Evolutionary conservation across 1,139 yeast species (phyloP).

Genomic region (Blastobotrys capitulatus): DNA sequence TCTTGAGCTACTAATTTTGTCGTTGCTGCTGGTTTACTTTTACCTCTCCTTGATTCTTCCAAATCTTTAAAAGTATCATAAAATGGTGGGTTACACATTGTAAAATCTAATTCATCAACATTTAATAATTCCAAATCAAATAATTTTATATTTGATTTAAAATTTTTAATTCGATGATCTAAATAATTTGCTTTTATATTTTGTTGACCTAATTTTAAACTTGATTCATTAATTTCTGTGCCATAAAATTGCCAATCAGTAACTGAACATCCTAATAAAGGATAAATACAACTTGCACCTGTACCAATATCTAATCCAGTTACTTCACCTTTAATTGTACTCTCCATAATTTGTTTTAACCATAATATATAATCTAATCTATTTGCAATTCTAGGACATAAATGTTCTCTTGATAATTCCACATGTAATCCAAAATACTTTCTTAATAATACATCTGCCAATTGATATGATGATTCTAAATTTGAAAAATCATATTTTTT

Average conservation of each 20-base stretch:
- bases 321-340: constrained; percentile 1
- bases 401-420: constrained; percentile 16
- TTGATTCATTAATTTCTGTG: constrained; percentile 36
- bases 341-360: constrained; percentile 17
- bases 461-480: constrained; percentile 16
- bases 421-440: constrained; percentile 21
- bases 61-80: constrained; percentile 35
- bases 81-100: constrained; percentile 46
- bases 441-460: constrained; percentile 19
- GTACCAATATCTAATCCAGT: constrained; percentile 33
- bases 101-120: constrained; percentile 24
- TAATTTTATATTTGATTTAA: constrained; percentile 7
- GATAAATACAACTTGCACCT: constrained; percentile 41
- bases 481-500: constrained; percentile 10
- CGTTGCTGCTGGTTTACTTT: constrained; percentile 16
- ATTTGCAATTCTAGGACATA: constrained; percentile 28
- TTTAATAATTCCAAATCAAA: constrained; percentile 10
- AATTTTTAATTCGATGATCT: constrained; percentile 9
- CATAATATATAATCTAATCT: constrained; percentile 26
- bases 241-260: constrained; percentile 30
- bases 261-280: constrained; percentile 30
- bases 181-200: constrained; percentile 25
- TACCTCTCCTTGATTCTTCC: constrained; percentile 17
- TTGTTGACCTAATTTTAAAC: constrained; percentile 27
- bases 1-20: constrained; percentile 25